phyloP scores from a whole-genome alignment of 805 yeast genomes.

The Scheffersomyces ergatensis region DNA sequence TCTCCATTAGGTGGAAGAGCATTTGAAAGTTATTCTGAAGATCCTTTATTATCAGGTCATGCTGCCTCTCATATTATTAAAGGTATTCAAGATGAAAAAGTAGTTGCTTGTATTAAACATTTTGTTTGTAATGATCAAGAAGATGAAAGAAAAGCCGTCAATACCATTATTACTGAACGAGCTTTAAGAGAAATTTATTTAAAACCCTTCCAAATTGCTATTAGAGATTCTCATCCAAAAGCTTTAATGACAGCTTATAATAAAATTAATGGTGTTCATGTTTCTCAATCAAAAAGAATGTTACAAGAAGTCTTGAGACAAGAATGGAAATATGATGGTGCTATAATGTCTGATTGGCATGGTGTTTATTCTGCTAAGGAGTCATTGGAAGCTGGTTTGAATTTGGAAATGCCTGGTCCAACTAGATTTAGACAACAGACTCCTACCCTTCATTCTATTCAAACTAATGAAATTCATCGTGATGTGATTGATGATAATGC shows the following conservation, averaged over 20 bases:
- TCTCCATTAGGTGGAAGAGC: conserved; percentile 65
- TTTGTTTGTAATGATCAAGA: conserved; percentile 64
- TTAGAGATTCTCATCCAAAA: conserved; percentile 49
- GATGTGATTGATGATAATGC: conserved; percentile 48
- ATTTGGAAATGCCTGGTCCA: conserved; percentile 72
- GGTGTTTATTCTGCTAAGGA: conserved; percentile 51
- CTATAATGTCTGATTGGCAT: conserved; percentile 62
- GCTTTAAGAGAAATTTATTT: conserved; percentile 66
- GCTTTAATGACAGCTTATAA: conserved; percentile 64
- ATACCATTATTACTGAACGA: conserved; percentile 51
- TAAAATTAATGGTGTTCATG: conserved; percentile 62
- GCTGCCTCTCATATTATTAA: conserved; percentile 46
- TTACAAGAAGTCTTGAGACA: conserved; percentile 46
- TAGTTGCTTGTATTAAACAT: conserved; percentile 61
- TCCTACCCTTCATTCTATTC: conserved; percentile 41
- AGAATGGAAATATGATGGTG: conserved; percentile 60
- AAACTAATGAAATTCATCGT: conserved; percentile 36
- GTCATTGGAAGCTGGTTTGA: conserved; percentile 53
- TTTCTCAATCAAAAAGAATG: conserved; percentile 41
- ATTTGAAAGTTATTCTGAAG: conserved; percentile 62
- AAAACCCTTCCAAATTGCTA: conserved; percentile 61
- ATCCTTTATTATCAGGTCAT: conserved; percentile 49
- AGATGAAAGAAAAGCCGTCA: conserved; percentile 48
- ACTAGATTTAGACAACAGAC: conserved; percentile 42
- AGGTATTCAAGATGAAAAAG: conserved; percentile 52